Conservation (phyloP, 2,329 filamentous ascomycete genomes). For the Colletotrichum theobromicola region DNA sequence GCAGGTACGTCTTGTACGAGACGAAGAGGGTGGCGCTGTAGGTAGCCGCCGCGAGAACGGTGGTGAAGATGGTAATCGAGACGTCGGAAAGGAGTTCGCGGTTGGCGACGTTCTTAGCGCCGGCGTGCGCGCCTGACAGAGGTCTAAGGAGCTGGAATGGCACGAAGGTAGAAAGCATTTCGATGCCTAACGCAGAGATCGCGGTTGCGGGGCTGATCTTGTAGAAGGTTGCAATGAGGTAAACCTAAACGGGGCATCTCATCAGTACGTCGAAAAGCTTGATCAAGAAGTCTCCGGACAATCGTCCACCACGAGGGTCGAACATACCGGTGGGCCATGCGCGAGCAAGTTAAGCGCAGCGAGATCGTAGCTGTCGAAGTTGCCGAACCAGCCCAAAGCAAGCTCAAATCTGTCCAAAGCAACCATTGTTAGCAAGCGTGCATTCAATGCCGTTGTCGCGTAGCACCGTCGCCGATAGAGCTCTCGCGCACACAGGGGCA, state of each 20-base stretch:
- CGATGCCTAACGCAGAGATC: slow-evolving; percentile 67
- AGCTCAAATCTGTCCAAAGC: slow-evolving; percentile 73
- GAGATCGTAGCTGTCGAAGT: slow-evolving; percentile 77
- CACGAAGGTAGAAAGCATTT: slow-evolving; percentile 70
- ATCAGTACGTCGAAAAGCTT: background rate
- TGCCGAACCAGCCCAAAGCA: slow-evolving; percentile 73
- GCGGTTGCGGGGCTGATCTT: slow-evolving; percentile 66
- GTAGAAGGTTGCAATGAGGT: slow-evolving; percentile 82
- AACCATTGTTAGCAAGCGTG: slow-evolving; percentile 45
- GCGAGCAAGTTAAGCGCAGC: slow-evolving; percentile 71
- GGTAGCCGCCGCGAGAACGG: slow-evolving; percentile 71
- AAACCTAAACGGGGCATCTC: slow-evolving; percentile 53
- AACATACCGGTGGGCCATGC: slow-evolving; percentile 72
- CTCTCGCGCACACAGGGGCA: background rate
- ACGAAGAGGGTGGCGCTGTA: slow-evolving; percentile 77
- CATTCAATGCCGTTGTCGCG: background rate
- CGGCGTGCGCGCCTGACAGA: slow-evolving; percentile 67
- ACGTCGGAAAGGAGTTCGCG: slow-evolving; percentile 69
- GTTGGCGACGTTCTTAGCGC: slow-evolving; percentile 56
- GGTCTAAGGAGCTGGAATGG: slow-evolving; percentile 79
- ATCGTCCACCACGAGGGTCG: background rate
- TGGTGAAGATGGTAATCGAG: slow-evolving; percentile 67
- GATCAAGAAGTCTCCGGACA: background rate
- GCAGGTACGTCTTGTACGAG: slow-evolving; percentile 74
- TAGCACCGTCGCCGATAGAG: background rate